Conservation (phyloP, 169 alveolate species). For the Cyclospora cayetanensis region DNA sequence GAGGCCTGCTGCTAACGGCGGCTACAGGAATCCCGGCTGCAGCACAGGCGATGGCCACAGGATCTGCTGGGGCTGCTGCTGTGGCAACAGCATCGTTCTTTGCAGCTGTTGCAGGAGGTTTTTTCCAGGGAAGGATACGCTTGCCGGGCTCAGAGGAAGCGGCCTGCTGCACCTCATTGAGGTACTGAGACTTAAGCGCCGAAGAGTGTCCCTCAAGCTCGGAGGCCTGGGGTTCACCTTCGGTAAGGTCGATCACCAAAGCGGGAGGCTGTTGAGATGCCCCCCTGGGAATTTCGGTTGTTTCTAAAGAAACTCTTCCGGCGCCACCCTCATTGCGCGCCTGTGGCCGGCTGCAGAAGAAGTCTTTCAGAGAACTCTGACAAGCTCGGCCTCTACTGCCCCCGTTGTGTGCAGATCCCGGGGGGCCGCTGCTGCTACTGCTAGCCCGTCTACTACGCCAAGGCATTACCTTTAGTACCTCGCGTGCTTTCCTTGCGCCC, state of each 20-base stretch:
- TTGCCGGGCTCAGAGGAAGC: background rate
- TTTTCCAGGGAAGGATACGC: background rate
- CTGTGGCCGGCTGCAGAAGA: background rate
- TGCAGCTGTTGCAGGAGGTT: background rate
- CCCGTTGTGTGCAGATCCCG: background rate
- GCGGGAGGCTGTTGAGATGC: background rate
- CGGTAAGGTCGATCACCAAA: background rate
- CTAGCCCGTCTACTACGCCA: background rate
- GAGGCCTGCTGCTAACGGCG: background rate
- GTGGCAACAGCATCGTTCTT: background rate
- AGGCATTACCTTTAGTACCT: background rate
- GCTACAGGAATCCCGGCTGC: conserved; percentile 21
- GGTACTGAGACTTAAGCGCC: background rate
- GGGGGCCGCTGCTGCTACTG: conserved; percentile 21
- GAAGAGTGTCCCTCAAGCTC: background rate
- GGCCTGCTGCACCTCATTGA: background rate
- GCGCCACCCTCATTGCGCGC: background rate
- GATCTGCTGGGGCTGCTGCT: conserved; percentile 42
- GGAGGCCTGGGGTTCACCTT: background rate
- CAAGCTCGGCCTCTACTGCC: background rate
- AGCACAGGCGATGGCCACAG: conserved; percentile 25
- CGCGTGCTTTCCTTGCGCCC: background rate
- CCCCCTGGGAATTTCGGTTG: background rate
- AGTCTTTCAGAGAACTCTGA: background rate
- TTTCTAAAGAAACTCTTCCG: background rate